These are phyloP conservation scores for Raphanus sativus DNA, from an alignment of 345 rosid species.

Conservation along the genomic window DNA sequence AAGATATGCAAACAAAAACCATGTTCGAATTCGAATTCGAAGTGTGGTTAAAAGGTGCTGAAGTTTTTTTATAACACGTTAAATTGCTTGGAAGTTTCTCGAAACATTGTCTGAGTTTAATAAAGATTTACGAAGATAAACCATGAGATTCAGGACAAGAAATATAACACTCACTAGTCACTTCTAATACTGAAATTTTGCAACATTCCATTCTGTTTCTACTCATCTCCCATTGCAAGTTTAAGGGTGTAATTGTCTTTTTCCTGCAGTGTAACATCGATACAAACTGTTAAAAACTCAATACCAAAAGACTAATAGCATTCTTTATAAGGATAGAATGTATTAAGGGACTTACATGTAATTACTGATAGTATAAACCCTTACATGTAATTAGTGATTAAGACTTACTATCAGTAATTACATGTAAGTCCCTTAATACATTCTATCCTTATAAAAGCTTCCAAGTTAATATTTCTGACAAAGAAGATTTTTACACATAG, in stretches of 20 bases:
- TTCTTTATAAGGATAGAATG: no score
- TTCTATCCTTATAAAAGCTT: no score
- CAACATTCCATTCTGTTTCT: conserved; percentile 9
- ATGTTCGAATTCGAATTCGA: not conserved
- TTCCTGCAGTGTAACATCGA: conserved; percentile 53
- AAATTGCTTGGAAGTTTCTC: conserved; percentile 1
- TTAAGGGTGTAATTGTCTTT: conserved; percentile 95
- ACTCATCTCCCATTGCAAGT: conserved; percentile 89
- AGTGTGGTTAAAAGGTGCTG: not conserved
- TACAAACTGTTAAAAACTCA: not conserved
- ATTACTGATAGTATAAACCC: no score
- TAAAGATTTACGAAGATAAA: not conserved
- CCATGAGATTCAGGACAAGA: not conserved
- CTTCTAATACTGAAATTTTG: not conserved
- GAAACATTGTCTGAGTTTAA: not conserved
- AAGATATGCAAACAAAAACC: conserved; percentile 3
- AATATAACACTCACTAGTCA: not conserved
- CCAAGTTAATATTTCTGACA: no score
- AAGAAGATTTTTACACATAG: no score
- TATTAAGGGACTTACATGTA: no score
- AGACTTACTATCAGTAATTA: no score
- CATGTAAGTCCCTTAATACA: no score
- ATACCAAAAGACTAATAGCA: no score
- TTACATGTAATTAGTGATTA: no score
- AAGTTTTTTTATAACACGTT: not conserved